Conservation (phyloP, 2,329 filamentous ascomycete species). For the Fusarium sp. region DNA sequence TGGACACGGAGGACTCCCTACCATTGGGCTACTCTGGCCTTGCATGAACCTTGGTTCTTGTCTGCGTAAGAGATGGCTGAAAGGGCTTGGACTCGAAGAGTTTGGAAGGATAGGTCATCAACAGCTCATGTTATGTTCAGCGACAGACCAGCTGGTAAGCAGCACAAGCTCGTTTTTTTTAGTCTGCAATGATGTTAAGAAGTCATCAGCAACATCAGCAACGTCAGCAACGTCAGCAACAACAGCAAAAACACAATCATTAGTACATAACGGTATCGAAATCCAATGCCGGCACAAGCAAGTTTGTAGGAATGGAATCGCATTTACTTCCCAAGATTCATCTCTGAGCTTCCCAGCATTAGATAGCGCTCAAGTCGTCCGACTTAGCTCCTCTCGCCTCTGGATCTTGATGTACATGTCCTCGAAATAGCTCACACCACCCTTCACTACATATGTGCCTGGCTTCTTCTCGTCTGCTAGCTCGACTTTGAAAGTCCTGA, state of each 20-base stretch:
- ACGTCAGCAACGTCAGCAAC: no score
- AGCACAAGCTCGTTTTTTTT: no score
- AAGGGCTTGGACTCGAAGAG: not conserved
- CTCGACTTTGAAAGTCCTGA: slow-evolving; percentile 30
- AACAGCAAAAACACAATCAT: no score
- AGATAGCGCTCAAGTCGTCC: not conserved
- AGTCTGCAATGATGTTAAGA: no score
- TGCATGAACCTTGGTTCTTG: not conserved
- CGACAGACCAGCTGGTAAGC: no score
- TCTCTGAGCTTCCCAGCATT: not conserved
- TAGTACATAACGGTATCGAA: no score
- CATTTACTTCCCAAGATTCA: not conserved
- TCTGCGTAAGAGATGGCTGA: not conserved
- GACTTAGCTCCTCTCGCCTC: not conserved
- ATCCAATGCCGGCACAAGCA: no score
- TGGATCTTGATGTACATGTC: slow-evolving; percentile 28
- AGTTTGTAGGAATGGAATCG: no score
- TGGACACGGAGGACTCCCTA: not conserved
- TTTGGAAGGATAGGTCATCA: not conserved
- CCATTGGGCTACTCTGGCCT: not conserved
- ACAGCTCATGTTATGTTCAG: no score
- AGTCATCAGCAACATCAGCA: no score
- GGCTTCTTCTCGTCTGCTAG: slow-evolving; percentile 17
- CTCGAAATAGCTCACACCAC: slow-evolving; percentile 36
- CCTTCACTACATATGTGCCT: slow-evolving; percentile 28